Evolutionary conservation across 2,329 filamentous ascomycete species (phyloP), one percentile per base, ranked within the genome.

Genomic region (Colletotrichum tofieldiae): DNA sequence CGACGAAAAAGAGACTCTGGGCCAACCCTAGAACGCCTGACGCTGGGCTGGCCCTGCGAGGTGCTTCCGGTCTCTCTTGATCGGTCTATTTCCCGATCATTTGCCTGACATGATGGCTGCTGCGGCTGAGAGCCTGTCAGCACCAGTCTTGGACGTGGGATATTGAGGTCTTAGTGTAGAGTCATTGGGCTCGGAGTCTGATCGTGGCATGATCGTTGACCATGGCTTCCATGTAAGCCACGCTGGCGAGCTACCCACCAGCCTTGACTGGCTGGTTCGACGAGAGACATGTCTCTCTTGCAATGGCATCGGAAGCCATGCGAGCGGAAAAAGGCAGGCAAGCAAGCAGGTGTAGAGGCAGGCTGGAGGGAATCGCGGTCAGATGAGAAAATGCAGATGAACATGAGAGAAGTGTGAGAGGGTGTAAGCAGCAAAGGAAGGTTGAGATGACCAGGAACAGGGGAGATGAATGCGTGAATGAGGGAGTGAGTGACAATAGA

Each of bases 381-480:
- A 9, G 58, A 16, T 39, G 43, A 32, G 51, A 58, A 54, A 59
- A 32, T 26, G 52, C 41, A 35, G 39, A 63, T 29, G 51, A 64
- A 37, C 32, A 32, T 45, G 37, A 47, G 29, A 18, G 11, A 41
- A 23, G 49, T 41, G 49, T 45, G 45, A 51, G 39, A 69, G 51
- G 65, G 18, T 54, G 70, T 70, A 43, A 72, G 65, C 65, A 70
- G 37, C 63, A 29, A 49, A 56, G 43, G 61, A n/a, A n/a, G 23
- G 18, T 39, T 56, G 55, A 41, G n/a, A 60, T 55, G 65, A 64
- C 52, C 54, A 65, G 70, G 70, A 60, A 65, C 70, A 69, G 60
- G 70, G 70, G 65, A 37, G 37, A 37, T 37, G 45, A 45, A n/a
- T 29, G 47, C 37, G 20, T 32, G 29, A 59, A 58, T 62, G 47